Base-by-base conservation (phyloP, 2,329 filamentous ascomycete species). In the Shiraia sp. region DNA sequence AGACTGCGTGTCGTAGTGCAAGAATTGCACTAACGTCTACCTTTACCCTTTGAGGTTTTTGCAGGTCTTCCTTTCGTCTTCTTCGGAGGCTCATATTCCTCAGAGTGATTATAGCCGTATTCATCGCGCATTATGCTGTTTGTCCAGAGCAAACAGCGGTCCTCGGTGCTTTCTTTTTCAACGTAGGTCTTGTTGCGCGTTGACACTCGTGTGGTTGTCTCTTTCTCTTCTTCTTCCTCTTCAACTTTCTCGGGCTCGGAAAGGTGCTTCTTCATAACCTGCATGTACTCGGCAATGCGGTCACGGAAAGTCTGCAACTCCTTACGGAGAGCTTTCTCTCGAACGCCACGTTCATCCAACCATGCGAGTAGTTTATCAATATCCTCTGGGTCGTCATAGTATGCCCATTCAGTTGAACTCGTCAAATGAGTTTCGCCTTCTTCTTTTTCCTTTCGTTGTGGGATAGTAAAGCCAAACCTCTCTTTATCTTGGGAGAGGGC, bases 301-400 rank as follows among this genome's bases (percentile, higher is more conserved):
- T 91, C 85, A 36, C 83, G 85, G 73, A 86, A 95, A 14, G 78
- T 72, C 36, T 86, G 75, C 3, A 99, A 79, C 67, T 97, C 92
- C 70, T 96, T 97, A 47, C 87, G 83, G 35, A 99, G 77, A 63
- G 90, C 91, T 49, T 87, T 74, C 71, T 99, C 93, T 51, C 95
- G 90, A 51, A 86, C 78, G 1, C 93, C 93, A 12, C 89, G 86
- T 10, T 85, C 80, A 61, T 99, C 92, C 4, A 99, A 79, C 91
- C 93, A 99, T 37, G 80, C 80, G 48, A 97, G 82, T 13, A 99
- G 79, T 37, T 80, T 80, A 47, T 93, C 88, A 4, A 99, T 72
- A 26, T 88, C 80, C 34, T 86, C 82, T 0, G 88, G 83, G 9
- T 93, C 87, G 26, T 92, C 88, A 57, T 90, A 90, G 71, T 89